phyloP scores from a whole-genome alignment of 768 basidiomycete species.

The Mycena crocata region DNA sequence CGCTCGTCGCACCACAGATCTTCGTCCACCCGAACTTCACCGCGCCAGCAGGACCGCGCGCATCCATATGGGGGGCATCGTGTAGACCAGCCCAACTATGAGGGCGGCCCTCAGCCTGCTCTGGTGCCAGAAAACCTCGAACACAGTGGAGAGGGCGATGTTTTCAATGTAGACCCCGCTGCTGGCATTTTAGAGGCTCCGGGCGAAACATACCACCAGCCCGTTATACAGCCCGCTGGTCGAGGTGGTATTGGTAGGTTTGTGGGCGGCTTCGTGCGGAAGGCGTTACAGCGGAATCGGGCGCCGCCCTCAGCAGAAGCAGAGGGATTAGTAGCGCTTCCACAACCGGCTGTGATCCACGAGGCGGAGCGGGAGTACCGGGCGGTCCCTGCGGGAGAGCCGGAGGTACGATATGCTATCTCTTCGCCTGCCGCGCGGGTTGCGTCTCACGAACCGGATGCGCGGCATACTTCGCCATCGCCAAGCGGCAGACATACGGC shows the following conservation, averaged over 20 bases:
- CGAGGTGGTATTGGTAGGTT: constrained; percentile 43
- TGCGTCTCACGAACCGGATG: background rate
- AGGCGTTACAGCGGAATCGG: constrained; percentile 38
- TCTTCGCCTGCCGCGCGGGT: constrained; percentile 1
- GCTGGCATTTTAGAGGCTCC: constrained; percentile 17
- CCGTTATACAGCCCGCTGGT: constrained; percentile 20
- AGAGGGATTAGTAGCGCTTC: constrained; percentile 8
- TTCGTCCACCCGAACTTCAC: constrained; percentile 21
- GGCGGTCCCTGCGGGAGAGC: constrained; percentile 20
- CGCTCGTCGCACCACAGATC: constrained; percentile 27
- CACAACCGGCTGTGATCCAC: constrained; percentile 25
- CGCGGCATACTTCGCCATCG: constrained; percentile 3
- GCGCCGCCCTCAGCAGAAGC: constrained; percentile 24
- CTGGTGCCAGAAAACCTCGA: constrained; percentile 21
- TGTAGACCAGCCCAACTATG: constrained; percentile 20
- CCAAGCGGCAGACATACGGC: background rate
- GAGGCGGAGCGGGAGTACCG: constrained; percentile 27
- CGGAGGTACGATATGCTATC: background rate
- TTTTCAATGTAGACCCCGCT: constrained; percentile 23
- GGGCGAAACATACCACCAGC: constrained; percentile 25
- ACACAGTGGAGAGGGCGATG: background rate
- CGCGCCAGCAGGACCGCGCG: constrained; percentile 24
- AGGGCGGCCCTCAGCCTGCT: background rate
- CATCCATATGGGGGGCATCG: constrained; percentile 16
- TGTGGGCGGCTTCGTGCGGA: constrained; percentile 49